These are phyloP conservation scores for Luvunga scandens DNA, from an alignment of 345 rosid species.

Conservation along the genomic window DNA sequence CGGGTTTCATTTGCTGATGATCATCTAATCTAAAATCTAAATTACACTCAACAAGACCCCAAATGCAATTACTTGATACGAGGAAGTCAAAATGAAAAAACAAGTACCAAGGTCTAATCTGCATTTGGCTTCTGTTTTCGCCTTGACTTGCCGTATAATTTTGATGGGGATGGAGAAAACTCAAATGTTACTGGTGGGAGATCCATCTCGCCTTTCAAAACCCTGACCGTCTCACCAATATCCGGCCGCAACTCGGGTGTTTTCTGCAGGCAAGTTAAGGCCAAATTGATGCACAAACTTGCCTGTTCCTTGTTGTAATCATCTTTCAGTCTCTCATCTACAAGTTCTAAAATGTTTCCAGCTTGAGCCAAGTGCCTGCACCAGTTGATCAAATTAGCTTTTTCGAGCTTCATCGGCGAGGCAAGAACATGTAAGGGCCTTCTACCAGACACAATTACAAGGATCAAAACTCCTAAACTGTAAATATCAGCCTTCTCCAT, in stretches of 20 bases:
- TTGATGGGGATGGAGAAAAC: constrained; percentile 88
- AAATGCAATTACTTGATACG: constrained; percentile 5
- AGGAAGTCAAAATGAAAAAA: constrained; percentile 14
- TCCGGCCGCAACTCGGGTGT: constrained; percentile 89
- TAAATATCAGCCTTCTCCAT: constrained; percentile 98
- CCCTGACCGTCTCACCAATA: constrained; percentile 68
- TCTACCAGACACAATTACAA: constrained; percentile 88
- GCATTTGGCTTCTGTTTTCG: constrained; percentile 50
- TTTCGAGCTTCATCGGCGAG: constrained; percentile 95
- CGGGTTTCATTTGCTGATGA: not conserved
- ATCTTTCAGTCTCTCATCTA: constrained; percentile 80
- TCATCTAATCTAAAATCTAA: not conserved
- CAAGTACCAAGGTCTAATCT: constrained; percentile 34
- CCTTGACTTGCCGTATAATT: constrained; percentile 51
- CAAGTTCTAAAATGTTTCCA: constrained; percentile 79
- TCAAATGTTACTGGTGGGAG: constrained; percentile 61
- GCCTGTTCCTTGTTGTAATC: constrained; percentile 76
- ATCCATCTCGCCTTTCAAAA: constrained; percentile 90
- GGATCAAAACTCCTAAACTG: constrained; percentile 89
- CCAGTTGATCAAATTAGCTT: constrained; percentile 95
- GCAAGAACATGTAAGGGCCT: constrained; percentile 92
- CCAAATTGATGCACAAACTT: constrained; percentile 81
- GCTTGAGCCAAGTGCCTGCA: constrained; percentile 87
- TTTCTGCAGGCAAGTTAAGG: constrained; percentile 79
- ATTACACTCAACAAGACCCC: constrained; percentile 15